These are phyloP conservation scores for Eucalyptus regnans DNA, from an alignment of 345 rosid species.

Conservation along the genomic window DNA sequence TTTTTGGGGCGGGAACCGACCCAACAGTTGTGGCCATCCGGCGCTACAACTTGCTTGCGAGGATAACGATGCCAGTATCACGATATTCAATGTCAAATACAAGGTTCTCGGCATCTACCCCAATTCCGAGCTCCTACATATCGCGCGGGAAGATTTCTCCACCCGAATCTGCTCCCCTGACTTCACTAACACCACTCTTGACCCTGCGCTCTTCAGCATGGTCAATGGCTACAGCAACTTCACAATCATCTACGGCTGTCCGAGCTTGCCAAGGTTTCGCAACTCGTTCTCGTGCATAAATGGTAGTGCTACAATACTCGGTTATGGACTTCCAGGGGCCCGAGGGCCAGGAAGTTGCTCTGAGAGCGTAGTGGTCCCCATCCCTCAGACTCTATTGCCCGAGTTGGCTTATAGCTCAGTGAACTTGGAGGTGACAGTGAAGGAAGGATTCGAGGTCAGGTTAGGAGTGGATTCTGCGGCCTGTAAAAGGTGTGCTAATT, in stretches of 20 bases:
- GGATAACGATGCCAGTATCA: not conserved
- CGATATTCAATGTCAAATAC: not conserved
- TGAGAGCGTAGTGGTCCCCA: constrained; percentile 1
- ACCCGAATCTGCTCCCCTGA: not conserved
- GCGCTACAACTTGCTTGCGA: constrained; percentile 6
- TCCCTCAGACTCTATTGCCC: not conserved
- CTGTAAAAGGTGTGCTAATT: not conserved
- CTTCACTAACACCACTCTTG: constrained; percentile 3
- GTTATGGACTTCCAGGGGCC: not conserved
- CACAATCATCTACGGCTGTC: constrained; percentile 4
- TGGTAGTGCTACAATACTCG: not conserved
- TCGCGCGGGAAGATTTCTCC: constrained; percentile 2
- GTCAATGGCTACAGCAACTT: not conserved
- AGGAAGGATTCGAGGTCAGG: not conserved
- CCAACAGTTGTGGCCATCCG: constrained; percentile 8
- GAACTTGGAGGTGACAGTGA: not conserved
- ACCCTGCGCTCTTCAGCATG: not conserved
- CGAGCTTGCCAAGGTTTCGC: rapidly evolving
- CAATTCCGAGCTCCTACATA: not conserved
- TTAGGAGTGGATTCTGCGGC: not conserved
- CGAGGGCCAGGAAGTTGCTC: not conserved
- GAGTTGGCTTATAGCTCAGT: not conserved
- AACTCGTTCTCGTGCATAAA: not conserved
- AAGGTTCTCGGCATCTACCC: not conserved
- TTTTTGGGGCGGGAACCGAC: constrained; percentile 11